Base-by-base conservation (phyloP, 2,329 filamentous ascomycete species). In the Fusarium verrucosum region DNA sequence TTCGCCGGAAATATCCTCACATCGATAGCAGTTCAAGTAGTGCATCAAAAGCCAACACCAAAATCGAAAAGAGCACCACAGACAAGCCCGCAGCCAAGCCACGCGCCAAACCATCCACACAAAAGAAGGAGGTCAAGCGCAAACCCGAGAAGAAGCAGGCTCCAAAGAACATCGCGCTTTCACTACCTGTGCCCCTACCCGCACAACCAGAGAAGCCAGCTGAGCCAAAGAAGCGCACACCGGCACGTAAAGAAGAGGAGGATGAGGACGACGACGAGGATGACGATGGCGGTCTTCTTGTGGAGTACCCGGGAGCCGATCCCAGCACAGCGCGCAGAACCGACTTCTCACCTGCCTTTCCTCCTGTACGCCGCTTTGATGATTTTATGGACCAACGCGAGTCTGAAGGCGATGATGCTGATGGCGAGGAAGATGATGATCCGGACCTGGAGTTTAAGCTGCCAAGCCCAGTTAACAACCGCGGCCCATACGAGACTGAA, bases 1-100 rank as follows among this genome's bases (percentile, higher is more conserved):
- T 96, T 36, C 83, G 86, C 43, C 83, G 87, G 45, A 83, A 89
- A 71, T 88, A 92, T 72, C 82, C 87, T 10, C 91, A 92, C 59
- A 82, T 95, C 33, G 81, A 82, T 22, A 76, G 30, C 46, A 59
- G 37, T 46, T 56, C 60, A 13, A 55, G 22, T 17, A 40, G 65
- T 23, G 53, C 62, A 8, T 51, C 71, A 13, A 65, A 70, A 20
- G 20, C 67, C 8, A 41, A 64, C 32, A 14, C 19, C 10, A 67
- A 41, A 6, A n/a, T 33, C 16, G 63, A 67, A 23, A 60, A 60
- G 35, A 44, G 40, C 16, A 30, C 40, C 19, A 17, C 58, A 36
- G 64, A 66, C 20, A 66, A 78, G 59, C 46, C 73, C 4, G 55
- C 62, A 7, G 26, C 58, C 26, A 75, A 73, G 52, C 46, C 68